Base-by-base conservation (phyloP, 1,284 basidiomycete genomes). In the Rhodotorula sp. region DNA sequence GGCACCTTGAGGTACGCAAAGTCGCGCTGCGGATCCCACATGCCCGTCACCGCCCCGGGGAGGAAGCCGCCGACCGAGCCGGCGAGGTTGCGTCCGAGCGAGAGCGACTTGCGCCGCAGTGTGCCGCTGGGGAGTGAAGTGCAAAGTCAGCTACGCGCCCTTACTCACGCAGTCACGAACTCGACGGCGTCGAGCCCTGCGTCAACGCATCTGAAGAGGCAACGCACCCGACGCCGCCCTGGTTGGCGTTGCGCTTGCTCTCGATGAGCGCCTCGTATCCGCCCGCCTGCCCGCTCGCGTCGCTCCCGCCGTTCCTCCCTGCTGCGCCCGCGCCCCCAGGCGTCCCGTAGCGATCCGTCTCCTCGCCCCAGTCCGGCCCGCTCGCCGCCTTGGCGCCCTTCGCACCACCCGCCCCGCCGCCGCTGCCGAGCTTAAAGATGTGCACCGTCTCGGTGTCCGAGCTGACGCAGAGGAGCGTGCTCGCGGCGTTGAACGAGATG, bases 401-500 rank as follows among this genome's bases (percentile, higher is more conserved):
- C 21, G 44, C 23, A 7, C 46, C 59, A 4, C 46, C 45, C 25
- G 64, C 73, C 62, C 66, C 82, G n/a, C 68, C 69, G 8, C 65
- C 64, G 71, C n/a, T 17, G 23, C 75, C 87, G n/a, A 99, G 85
- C 80, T 92, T 93, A 85, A 97, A 99, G 63, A 99, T 91, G 82
- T 99, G 97, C 49, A 99, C 94, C 13, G 96, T 99, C 76, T 94
- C 94, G 73, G 94, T 92, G 74, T 94, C 96, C 13, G 88, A 91
- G 78, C 90, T 91, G 12, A 97, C 95, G 4, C 92, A 93, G 21
- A 99, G 83, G 19, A 99, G 81, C 5, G 89, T 90, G 25, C 88
- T 89, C 50, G 92, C 88, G 4, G 88, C 82, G 79, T 99, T 99
- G 82, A 97, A 98, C 77, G 90, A 93, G 82, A 99, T 91, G 58